A percentile compares a stretch with the other conserved stretches of the same genome.
phyloP scores from a whole-genome alignment of 2,329 filamentous ascomycete genomes.

The Saccharata proteae region DNA sequence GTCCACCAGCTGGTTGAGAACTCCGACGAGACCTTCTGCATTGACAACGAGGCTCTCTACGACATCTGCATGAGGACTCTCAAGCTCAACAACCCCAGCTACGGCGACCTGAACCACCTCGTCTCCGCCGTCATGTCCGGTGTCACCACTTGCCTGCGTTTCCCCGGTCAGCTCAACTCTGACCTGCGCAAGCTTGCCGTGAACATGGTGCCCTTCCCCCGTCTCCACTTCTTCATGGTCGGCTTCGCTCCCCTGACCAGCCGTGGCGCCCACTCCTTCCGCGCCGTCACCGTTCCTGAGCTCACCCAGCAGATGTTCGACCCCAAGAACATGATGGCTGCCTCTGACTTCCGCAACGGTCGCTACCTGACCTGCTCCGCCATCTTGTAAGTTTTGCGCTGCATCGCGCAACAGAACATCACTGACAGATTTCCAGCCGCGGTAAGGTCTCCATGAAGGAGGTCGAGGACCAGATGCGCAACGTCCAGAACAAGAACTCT shows the following conservation, averaged over 20 bases:
- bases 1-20: constrained; percentile 99
- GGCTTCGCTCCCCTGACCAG: constrained; percentile 97
- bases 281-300: constrained; percentile 92
- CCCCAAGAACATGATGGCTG: constrained; percentile 99
- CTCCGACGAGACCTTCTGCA: constrained; percentile 99
- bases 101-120: constrained; percentile 98
- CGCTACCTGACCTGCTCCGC: constrained; percentile 99
- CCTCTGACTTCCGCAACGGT: constrained; percentile 98
- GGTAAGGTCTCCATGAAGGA: constrained; percentile 99
- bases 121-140: constrained; percentile 99
- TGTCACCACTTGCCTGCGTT: constrained; percentile 95
- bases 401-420: constrained; percentile 8
- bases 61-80: constrained; percentile 99
- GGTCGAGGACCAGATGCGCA: constrained; percentile 99
- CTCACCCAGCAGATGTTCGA: constrained; percentile 99
- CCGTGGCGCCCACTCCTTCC: constrained; percentile 86
- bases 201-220: constrained; percentile 99
- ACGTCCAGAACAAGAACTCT: constrained; percentile 99
- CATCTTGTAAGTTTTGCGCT: constrained; percentile 57
- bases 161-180: constrained; percentile 99
- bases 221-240: constrained; percentile 99
- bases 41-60: constrained; percentile 99
- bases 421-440: constrained; percentile 48
- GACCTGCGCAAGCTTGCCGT: constrained; percentile 98
- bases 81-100: constrained; percentile 96